Conservation (phyloP, 306 rosid genomes). For the Calophaca sinica region DNA sequence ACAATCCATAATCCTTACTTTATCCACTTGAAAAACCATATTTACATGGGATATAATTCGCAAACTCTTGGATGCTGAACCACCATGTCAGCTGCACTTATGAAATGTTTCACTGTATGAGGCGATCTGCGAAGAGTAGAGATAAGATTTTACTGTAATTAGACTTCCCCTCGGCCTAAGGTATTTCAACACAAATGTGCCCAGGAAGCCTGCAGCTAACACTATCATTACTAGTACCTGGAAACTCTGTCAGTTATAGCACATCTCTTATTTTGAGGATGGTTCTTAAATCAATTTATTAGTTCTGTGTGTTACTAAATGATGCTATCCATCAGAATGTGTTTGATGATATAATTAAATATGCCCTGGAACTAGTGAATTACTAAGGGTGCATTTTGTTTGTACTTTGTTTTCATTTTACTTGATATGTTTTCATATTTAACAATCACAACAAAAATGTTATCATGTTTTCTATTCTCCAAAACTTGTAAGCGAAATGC, state of each 20-base stretch:
- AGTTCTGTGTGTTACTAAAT: not conserved
- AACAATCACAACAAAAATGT: too few relatives aligned
- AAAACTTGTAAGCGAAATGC: too few relatives aligned
- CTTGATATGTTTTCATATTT: too few relatives aligned
- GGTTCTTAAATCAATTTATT: constrained; percentile 7
- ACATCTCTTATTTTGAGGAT: not conserved
- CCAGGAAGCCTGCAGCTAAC: not conserved
- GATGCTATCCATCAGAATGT: constrained; percentile 21
- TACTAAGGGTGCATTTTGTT: not conserved
- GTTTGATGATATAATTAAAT: not conserved
- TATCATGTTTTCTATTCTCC: too few relatives aligned
- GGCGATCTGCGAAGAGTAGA: constrained; percentile 15
- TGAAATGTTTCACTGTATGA: constrained; percentile 41
- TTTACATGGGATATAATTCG: not conserved
- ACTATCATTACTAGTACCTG: constrained; percentile 28
- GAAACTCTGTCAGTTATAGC: constrained; percentile 28
- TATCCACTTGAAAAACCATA: not conserved
- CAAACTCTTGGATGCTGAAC: constrained; percentile 38
- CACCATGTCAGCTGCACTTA: constrained; percentile 48
- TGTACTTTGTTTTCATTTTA: too few relatives aligned
- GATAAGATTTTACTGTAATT: constrained; percentile 1
- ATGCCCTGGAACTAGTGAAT: not conserved
- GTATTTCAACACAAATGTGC: not conserved
- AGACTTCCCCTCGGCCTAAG: not conserved
- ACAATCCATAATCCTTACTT: constrained; percentile 26